Base-by-base conservation (phyloP, 805 yeast species). In the Ogataea corticis region DNA sequence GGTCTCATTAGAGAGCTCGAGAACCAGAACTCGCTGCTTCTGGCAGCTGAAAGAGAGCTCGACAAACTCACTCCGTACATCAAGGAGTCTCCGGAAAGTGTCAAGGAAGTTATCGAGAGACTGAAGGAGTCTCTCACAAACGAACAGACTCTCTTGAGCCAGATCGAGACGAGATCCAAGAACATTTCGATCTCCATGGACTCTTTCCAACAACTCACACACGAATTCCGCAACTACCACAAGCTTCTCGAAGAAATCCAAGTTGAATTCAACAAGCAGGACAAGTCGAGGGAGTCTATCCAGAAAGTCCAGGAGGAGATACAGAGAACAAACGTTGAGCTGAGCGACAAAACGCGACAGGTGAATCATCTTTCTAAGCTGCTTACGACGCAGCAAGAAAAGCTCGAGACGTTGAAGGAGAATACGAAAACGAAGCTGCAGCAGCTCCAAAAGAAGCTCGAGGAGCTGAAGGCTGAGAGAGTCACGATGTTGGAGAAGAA, bases 11-110 rank as follows among this genome's bases (percentile, higher is more conserved):
- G 77, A 38, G 76, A 79, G 44, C 62, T 85, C 7, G 88, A 86
- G 52, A 82, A 81, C 48, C 75, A 76, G 44, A 80, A 77, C 46
- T 81, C 77, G 45, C 63, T 81, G 34, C 67, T 80, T 14, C 65
- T 77, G 12, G 88, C 83, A 45, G 61, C 80, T 2, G 77, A 74
- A 42, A 76, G 78, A 39, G 83, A 81, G 41, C 63, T 80, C 17
- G 87, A 82, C 29, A 79, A 77, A 49, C 67, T 87, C 42, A 73
- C 76, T 46, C 75, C 76, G 27, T 85, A 83, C 55, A 71, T 83
- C 3, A 73, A 77, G 32, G 82, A 82, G 33, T 79, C 86, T 25
- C 80, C 86, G 11, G 77, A 73, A 32, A 73, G 76, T 30, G 66
- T 85, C 18, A 67, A 68, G 25, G 72, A 72, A 49, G 71, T 79